Evolutionary conservation across 768 basidiomycete genomes (phyloP).

Genomic region (Termitomyces heimii): DNA sequence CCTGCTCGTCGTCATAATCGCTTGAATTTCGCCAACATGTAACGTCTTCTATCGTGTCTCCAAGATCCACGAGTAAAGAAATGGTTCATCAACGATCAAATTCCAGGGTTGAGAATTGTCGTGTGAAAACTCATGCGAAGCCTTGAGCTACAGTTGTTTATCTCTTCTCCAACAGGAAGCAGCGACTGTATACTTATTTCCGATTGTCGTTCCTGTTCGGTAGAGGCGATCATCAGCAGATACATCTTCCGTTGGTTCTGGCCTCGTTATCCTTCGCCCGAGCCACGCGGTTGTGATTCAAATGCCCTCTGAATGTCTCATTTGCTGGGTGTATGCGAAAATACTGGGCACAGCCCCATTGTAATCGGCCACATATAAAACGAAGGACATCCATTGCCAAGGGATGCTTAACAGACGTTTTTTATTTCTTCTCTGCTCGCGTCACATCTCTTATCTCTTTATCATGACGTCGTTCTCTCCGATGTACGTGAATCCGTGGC

Average conservation of each 20-base stretch:
- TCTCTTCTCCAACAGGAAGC: conserved; percentile 10
- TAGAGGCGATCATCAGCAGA: conserved; percentile 9
- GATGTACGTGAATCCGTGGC: conserved; percentile 4
- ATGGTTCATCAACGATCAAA: conserved; percentile 5
- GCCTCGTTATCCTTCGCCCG: background rate
- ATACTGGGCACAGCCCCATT: conserved; percentile 4
- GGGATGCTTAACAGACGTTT: background rate
- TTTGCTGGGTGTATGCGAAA: background rate
- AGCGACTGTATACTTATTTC: conserved; percentile 1
- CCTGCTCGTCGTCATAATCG: conserved; percentile 1
- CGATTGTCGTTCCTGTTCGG: conserved; percentile 5
- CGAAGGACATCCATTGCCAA: background rate
- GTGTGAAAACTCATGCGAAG: conserved; percentile 5
- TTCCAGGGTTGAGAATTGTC: conserved; percentile 5
- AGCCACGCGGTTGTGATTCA: conserved; percentile 5
- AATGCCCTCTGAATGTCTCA: background rate
- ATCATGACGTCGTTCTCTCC: conserved; percentile 10
- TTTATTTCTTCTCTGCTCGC: background rate
- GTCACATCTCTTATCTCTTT: conserved; percentile 3
- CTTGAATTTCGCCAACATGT: background rate
- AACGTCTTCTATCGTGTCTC: background rate
- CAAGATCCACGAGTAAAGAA: background rate
- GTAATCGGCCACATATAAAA: conserved; percentile 2
- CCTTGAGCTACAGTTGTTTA: background rate
- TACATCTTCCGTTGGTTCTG: background rate